Evolutionary conservation across 2,329 filamentous ascomycete genomes (phyloP), one percentile per base, ranked within the genome.

Genomic region (Cadophora sp.): DNA sequence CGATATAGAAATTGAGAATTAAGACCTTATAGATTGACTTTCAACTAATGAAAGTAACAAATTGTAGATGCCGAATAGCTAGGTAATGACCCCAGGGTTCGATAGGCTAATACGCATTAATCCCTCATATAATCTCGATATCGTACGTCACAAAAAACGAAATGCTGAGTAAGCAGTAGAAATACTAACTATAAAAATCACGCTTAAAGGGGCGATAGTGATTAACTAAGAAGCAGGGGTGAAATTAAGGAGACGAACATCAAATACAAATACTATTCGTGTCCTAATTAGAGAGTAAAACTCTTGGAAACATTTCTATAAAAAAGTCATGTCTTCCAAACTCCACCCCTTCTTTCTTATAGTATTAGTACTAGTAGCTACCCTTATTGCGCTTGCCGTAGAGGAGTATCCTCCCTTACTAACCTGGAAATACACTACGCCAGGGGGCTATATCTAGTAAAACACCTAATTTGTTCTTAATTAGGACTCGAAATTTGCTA

Each of bases 351-450:
- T 34, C 31, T 34, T 34, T 34, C 12, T 71, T 26, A 40, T 62
- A 65, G 61, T 26, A 22, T 62, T 59, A 27, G 53, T 71, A 43
- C 62, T 67, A 27, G 62, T 50, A 22, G 26, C 14, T 7, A 56
- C 61, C 22, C 64, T 60, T 2, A 16, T 55, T 2, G 56, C 27
- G 14, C 63, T 61, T 55, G 37, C 56, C 16, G 26, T 79, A 6
- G 84, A 87, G 71, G 79, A 80, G 24, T 84, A 86, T 68, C 85
- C 85, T 31, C 80, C 80, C 71, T 76, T 87, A 64, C 81, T 80
- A 4, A 87, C 85, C 8, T 85, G 80, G 76, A 82, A 83, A 71
- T 87, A 85, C 78, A 86, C 85, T n/a, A 81, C 80, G 34, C 77
- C 76, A 12, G 79, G 78, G 9, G 85, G 85, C 65, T 87, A 85